phyloP scores from a whole-genome alignment of 164 flowering plant species.

The Amborella trichopoda region DNA sequence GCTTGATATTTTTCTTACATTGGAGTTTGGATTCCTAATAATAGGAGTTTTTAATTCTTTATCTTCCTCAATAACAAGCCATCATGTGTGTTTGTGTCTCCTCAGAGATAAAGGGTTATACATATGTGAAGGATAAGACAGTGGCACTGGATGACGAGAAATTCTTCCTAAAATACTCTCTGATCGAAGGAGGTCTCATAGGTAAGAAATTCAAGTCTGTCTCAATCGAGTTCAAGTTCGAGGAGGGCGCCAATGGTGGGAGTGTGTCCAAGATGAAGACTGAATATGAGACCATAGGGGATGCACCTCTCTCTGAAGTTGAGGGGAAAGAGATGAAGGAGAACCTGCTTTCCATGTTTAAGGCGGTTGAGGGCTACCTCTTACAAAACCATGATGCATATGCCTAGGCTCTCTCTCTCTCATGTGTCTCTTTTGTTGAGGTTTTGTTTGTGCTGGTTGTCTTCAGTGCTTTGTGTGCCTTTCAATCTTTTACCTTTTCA shows the following conservation, averaged over 20 bases:
- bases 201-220: constrained; percentile 4
- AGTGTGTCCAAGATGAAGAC: neutral
- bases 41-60: too few species aligned
- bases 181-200: constrained; percentile 3
- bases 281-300: constrained; percentile 1
- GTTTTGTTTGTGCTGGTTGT: too few species aligned
- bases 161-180: neutral
- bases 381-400: constrained; percentile 2
- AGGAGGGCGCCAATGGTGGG: neutral
- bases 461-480: too few species aligned
- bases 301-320: neutral
- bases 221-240: neutral
- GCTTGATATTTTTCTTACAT: too few species aligned
- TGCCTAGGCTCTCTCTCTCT: too few species aligned
- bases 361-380: constrained; percentile 1
- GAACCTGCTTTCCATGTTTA: constrained; percentile 1
- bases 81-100: too few species aligned
- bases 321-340: neutral
- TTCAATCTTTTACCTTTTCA: too few species aligned
- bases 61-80: too few species aligned
- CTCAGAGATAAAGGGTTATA: constrained; percentile 2
- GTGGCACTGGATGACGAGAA: constrained; percentile 3
- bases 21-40: too few species aligned
- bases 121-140: constrained; percentile 1
- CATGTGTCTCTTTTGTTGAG: too few species aligned